Evolutionary conservation across 345 rosid species (phyloP).

Genomic region (Microthlaspi erraticum): DNA sequence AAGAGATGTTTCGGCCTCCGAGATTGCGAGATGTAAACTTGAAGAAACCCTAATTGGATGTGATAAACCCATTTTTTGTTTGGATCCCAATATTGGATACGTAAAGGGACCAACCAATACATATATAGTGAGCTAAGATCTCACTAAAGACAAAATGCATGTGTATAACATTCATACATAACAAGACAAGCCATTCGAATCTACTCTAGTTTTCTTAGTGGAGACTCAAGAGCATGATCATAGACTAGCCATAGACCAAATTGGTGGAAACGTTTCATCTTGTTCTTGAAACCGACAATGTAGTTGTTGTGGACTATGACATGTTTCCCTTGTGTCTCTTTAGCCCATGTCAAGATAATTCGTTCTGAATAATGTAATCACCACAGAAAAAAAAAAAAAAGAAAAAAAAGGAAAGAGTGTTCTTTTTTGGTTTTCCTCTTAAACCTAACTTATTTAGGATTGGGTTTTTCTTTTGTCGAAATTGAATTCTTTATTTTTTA

Average conservation of each 20-base stretch:
- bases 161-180: constrained; percentile 2
- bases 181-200: not conserved
- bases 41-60: constrained; percentile 74
- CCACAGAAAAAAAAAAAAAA: too few relatives aligned
- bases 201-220: constrained; percentile 62
- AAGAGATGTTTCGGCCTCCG: constrained; percentile 84
- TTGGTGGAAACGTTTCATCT: constrained; percentile 77
- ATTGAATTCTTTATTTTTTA: too few relatives aligned
- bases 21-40: constrained; percentile 82
- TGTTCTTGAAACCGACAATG: constrained; percentile 78
- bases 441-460: too few relatives aligned
- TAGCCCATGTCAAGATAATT: constrained; percentile 67
- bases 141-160: not conserved
- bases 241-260: constrained; percentile 84
- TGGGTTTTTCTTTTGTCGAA: too few relatives aligned
- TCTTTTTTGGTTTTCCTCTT: too few relatives aligned
- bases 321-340: constrained; percentile 83
- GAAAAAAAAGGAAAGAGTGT: too few relatives aligned
- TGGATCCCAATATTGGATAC: too few relatives aligned
- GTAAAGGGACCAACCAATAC: too few relatives aligned
- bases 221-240: constrained; percentile 67
- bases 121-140: too few relatives aligned
- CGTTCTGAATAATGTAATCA: too few relatives aligned
- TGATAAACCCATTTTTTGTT: not conserved
- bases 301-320: constrained; percentile 86